Percentiles rank a stretch among this genome's conserved stretches.
Evolutionary conservation across 352 stramenopile species (phyloP).

Genomic region (Pythium pyrilobum): DNA sequence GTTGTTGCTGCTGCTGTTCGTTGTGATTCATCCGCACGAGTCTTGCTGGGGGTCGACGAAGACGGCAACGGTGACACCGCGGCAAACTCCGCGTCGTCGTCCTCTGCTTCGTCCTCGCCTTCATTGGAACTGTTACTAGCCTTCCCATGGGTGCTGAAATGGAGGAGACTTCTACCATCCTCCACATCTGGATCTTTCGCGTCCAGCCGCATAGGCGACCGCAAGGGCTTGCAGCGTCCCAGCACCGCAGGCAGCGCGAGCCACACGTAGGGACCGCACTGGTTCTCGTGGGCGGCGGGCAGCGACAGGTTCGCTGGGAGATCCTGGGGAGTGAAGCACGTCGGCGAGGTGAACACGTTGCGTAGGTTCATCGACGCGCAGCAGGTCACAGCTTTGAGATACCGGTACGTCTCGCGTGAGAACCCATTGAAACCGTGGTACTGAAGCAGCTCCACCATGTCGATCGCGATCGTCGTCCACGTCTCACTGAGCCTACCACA

Average conservation of each 20-base stretch:
- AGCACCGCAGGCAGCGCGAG: background rate
- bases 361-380: conserved; percentile 63
- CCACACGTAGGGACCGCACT: conserved; percentile 16
- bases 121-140: too few relatives aligned
- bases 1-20: background rate
- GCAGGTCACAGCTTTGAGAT: conserved; percentile 65
- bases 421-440: conserved; percentile 70
- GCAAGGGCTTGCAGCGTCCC: background rate
- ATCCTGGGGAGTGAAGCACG: conserved; percentile 36
- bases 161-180: background rate
- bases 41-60: background rate
- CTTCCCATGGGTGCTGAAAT: background rate
- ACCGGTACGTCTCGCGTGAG: conserved; percentile 45
- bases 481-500: conserved; percentile 12
- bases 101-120: background rate
- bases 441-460: conserved; percentile 57
- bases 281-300: conserved; percentile 7
- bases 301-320: conserved; percentile 19
- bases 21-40: too few relatives aligned
- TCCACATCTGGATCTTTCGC: background rate
- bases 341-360: conserved; percentile 57
- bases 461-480: conserved; percentile 63
- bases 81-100: background rate
- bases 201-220: background rate
- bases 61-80: background rate